Evolutionary conservation across 352 stramenopile species (phyloP).

Genomic region (Phytophthora aleatoria): DNA sequence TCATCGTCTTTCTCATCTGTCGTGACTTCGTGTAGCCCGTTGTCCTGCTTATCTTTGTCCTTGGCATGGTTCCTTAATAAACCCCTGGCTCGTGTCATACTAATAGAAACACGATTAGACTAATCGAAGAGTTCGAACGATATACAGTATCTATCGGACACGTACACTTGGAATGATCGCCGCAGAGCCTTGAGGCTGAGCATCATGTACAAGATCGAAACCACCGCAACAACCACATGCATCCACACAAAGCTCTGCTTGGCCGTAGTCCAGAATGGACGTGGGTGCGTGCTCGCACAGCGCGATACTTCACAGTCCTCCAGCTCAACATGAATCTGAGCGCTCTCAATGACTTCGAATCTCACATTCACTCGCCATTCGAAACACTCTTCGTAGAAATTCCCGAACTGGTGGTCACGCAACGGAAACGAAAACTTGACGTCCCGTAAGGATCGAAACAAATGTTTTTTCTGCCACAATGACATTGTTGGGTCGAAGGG

Average conservation of each 20-base stretch:
- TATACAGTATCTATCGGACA: constrained; percentile 2
- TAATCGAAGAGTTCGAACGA: not conserved
- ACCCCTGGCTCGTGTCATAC: constrained; percentile 22
- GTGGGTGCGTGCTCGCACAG: constrained; percentile 42
- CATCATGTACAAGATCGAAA: constrained; percentile 63
- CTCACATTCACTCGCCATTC: constrained; percentile 74
- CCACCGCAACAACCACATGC: constrained; percentile 56
- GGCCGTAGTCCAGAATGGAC: constrained; percentile 59
- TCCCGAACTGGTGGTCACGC: constrained; percentile 72
- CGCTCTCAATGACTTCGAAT: constrained; percentile 51
- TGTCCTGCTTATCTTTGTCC: not conserved
- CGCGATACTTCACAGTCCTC: constrained; percentile 64
- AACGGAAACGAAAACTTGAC: constrained; percentile 64
- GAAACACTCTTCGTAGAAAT: constrained; percentile 86
- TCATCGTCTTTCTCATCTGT: constrained; percentile 20
- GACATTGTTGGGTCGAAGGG: constrained; percentile 61
- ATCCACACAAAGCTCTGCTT: constrained; percentile 78
- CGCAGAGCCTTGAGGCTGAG: constrained; percentile 63
- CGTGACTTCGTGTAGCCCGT: constrained; percentile 11
- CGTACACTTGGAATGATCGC: constrained; percentile 60
- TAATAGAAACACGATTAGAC: constrained; percentile 14
- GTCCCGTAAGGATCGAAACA: constrained; percentile 53
- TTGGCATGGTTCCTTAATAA: constrained; percentile 17
- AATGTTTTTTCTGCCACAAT: constrained; percentile 38
- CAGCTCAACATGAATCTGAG: constrained; percentile 56